Percentiles rank a stretch among this genome's conserved stretches.
Evolutionary conservation across 768 basidiomycete species (phyloP).

Genomic region (Sistotremastrum suecicum): DNA sequence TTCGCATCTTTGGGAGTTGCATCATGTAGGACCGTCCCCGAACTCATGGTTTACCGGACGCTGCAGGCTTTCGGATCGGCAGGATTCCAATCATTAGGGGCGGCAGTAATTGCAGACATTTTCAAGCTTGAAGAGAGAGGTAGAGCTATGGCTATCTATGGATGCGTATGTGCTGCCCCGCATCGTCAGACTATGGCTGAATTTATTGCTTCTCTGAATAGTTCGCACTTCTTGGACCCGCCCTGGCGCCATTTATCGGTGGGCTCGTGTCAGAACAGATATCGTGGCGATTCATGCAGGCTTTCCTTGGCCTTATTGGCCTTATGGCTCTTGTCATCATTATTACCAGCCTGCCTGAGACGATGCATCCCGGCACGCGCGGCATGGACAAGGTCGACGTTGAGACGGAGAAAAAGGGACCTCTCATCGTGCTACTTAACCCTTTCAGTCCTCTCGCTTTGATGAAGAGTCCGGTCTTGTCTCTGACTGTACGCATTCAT

Average conservation of each 20-base stretch:
- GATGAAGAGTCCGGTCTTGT: conserved; percentile 45
- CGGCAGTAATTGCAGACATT: conserved; percentile 43
- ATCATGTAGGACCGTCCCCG: conserved; percentile 23
- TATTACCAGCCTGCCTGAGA: conserved; percentile 42
- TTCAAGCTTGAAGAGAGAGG: conserved; percentile 14
- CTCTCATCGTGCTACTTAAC: conserved; percentile 32
- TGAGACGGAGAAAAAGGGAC: conserved; percentile 8
- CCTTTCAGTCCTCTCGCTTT: conserved; percentile 38
- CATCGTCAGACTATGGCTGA: conserved; percentile 17
- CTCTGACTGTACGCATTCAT: conserved; percentile 30
- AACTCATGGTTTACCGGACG: conserved; percentile 46
- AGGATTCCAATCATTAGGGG: conserved; percentile 42
- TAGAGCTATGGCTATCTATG: conserved; percentile 8
- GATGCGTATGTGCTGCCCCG: neutral
- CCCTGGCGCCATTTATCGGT: conserved; percentile 45
- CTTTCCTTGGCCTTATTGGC: conserved; percentile 26
- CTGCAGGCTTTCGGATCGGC: conserved; percentile 54
- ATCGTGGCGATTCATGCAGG: conserved; percentile 55
- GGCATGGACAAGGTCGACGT: conserved; percentile 34
- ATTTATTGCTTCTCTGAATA: neutral
- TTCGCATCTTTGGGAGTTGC: conserved; percentile 50
- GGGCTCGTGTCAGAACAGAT: conserved; percentile 43
- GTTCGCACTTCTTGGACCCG: conserved; percentile 34
- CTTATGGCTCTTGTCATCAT: conserved; percentile 27
- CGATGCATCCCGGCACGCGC: conserved; percentile 42